Percentiles rank a stretch among this genome's conserved stretches.
Conservation (phyloP, 331 rosid species). For the Erythrophleum ivorense region DNA sequence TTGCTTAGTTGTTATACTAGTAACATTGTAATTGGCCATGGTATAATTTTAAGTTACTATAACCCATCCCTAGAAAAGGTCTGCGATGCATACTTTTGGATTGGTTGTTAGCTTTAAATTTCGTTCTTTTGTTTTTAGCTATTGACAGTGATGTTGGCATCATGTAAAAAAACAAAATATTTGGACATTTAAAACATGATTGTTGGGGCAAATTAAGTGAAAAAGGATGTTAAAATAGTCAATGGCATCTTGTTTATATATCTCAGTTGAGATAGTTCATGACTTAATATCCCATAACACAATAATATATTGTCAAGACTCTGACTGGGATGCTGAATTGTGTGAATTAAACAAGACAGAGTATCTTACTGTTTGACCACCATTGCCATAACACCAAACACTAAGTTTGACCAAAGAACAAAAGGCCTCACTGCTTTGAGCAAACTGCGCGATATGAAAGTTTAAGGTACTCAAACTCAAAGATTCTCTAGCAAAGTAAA, state of each 20-base stretch:
- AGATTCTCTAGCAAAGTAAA: slow-evolving; percentile 5
- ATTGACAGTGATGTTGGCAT: slow-evolving; percentile 15
- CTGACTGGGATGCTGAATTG: slow-evolving; percentile 30
- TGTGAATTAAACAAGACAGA: slow-evolving; percentile 27
- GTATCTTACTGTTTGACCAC: slow-evolving; percentile 28
- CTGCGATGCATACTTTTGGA: neutral
- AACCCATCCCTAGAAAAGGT: neutral
- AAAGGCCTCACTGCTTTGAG: slow-evolving; percentile 23
- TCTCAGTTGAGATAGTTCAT: slow-evolving; percentile 22
- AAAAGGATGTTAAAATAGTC: slow-evolving; percentile 26
- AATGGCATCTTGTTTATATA: slow-evolving; percentile 17
- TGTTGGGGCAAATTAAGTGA: slow-evolving; percentile 20
- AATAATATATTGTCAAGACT: slow-evolving; percentile 8
- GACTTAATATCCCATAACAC: slow-evolving; percentile 36
- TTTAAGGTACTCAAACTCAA: neutral
- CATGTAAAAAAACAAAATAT: neutral
- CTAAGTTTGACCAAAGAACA: neutral
- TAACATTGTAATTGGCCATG: neutral
- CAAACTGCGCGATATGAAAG: slow-evolving; percentile 13
- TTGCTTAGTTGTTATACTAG: neutral
- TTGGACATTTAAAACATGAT: slow-evolving; percentile 15
- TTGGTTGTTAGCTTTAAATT: slow-evolving; percentile 10
- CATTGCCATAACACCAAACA: neutral
- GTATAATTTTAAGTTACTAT: slow-evolving; percentile 22
- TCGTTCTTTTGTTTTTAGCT: slow-evolving; percentile 23